phyloP scores from a whole-genome alignment of 768 basidiomycete species.

The Kwoniella sp. region DNA sequence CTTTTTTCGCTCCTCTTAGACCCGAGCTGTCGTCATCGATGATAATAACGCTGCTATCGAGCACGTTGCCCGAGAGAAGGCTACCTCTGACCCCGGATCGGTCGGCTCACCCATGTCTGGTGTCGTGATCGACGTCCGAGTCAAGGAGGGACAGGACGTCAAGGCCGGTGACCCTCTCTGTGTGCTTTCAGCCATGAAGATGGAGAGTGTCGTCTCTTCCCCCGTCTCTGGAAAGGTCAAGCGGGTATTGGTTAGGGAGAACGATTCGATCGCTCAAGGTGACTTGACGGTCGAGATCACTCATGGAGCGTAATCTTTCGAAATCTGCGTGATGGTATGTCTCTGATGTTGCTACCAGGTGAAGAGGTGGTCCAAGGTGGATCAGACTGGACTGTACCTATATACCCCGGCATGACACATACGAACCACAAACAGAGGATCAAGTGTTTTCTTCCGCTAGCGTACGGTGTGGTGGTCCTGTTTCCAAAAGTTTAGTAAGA shows the following conservation, averaged over 20 bases:
- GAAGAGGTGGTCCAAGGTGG: too few relatives aligned
- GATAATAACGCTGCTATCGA: slow-evolving; percentile 98
- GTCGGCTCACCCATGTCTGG: slow-evolving; percentile 93
- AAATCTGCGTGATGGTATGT: background rate
- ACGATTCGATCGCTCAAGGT: slow-evolving; percentile 92
- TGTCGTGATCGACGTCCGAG: slow-evolving; percentile 95
- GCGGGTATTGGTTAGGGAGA: slow-evolving; percentile 87
- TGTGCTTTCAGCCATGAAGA: slow-evolving; percentile 98
- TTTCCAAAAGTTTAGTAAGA: too few relatives aligned
- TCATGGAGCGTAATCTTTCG: slow-evolving; percentile 55
- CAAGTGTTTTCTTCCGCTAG: too few relatives aligned
- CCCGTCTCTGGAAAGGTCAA: slow-evolving; percentile 96
- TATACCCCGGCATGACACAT: too few relatives aligned
- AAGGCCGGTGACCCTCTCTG: slow-evolving; percentile 97
- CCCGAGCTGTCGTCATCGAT: slow-evolving; percentile 91
- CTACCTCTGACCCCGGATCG: slow-evolving; percentile 89
- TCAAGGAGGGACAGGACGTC: slow-evolving; percentile 96
- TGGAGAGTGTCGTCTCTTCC: slow-evolving; percentile 96
- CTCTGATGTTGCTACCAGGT: background rate
- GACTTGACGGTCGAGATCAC: slow-evolving; percentile 88
- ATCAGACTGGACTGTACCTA: too few relatives aligned
- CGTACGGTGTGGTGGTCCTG: too few relatives aligned
- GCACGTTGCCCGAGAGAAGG: slow-evolving; percentile 90
- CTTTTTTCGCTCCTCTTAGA: slow-evolving; percentile 52
- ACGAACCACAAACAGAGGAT: too few relatives aligned